A percentile compares a stretch with the other conserved stretches of the same genome.
Evolutionary conservation across 1,284 basidiomycete genomes (phyloP).

Genomic region (Irpex rosettiformis): DNA sequence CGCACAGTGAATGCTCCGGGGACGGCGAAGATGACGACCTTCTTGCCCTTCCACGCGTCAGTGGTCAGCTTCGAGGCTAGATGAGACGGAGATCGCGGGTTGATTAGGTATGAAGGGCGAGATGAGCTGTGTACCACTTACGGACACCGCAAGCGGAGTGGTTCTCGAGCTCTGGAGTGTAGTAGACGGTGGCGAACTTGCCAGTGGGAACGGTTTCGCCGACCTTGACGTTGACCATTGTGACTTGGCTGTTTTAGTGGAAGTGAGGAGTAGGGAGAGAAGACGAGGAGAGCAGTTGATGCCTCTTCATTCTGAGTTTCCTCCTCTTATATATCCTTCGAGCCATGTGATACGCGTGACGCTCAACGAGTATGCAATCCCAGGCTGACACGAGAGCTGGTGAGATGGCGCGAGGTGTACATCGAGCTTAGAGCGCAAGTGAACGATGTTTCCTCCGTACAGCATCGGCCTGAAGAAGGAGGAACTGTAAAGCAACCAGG

Average conservation of each 20-base stretch:
- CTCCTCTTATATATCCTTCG: neutral
- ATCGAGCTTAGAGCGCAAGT: neutral
- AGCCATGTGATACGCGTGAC: neutral
- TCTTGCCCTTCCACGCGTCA: conserved; percentile 79
- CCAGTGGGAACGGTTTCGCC: conserved; percentile 65
- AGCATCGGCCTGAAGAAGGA: neutral
- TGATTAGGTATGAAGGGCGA: neutral
- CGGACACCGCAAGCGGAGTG: conserved; percentile 60
- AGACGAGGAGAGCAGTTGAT: neutral
- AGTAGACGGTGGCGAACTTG: conserved; percentile 64
- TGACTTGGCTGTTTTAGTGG: neutral
- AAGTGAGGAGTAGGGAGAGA: neutral
- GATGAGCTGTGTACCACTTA: conserved; percentile 34
- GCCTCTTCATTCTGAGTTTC: neutral
- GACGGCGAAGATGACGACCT: conserved; percentile 75
- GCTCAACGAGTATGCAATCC: no score
- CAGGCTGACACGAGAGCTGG: neutral
- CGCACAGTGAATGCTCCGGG: conserved; percentile 79
- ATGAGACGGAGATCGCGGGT: conserved; percentile 6
- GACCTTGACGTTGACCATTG: conserved; percentile 42
- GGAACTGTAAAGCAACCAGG: neutral
- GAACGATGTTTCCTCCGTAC: no score
- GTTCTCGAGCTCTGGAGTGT: conserved; percentile 62
- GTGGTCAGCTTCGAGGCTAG: conserved; percentile 51
- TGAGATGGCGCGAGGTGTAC: neutral